Evolutionary conservation across 805 yeast genomes (phyloP).

Genomic region (Blastobotrys americana): DNA sequence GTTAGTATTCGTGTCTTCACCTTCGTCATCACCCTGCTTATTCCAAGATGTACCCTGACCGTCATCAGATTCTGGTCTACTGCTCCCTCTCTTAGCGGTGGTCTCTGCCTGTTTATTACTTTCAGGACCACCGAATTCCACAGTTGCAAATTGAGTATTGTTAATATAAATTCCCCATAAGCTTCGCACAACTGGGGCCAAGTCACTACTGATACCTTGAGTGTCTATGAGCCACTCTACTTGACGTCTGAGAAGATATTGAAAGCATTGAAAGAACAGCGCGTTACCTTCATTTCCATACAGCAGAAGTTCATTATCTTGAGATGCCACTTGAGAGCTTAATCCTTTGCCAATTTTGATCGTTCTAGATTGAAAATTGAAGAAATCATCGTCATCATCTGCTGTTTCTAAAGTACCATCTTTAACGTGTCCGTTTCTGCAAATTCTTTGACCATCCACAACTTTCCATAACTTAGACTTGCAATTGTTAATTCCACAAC

Average conservation of each 20-base stretch:
- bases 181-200: constrained; percentile 19
- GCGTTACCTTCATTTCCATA: constrained; percentile 45
- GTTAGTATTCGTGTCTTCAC: background rate
- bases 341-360: constrained; percentile 13
- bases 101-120: constrained; percentile 10
- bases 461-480: constrained; percentile 66
- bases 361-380: constrained; percentile 27
- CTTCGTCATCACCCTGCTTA: constrained; percentile 8
- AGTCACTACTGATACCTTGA: constrained; percentile 20
- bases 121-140: constrained; percentile 16
- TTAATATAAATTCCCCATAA: constrained; percentile 20
- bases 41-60: constrained; percentile 4
- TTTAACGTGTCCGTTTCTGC: constrained; percentile 86
- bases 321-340: constrained; percentile 1
- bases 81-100: too few species aligned
- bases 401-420: constrained; percentile 73
- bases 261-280: constrained; percentile 42
- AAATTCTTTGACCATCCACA: constrained; percentile 70
- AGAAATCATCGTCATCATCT: constrained; percentile 68
- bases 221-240: constrained; percentile 34
- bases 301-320: constrained; percentile 23
- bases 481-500: constrained; percentile 89
- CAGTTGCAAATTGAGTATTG: constrained; percentile 20
- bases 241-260: constrained; percentile 45
- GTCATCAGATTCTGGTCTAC: constrained; percentile 13